phyloP scores from a whole-genome alignment of 768 basidiomycete species.

The Boletus patriciae region DNA sequence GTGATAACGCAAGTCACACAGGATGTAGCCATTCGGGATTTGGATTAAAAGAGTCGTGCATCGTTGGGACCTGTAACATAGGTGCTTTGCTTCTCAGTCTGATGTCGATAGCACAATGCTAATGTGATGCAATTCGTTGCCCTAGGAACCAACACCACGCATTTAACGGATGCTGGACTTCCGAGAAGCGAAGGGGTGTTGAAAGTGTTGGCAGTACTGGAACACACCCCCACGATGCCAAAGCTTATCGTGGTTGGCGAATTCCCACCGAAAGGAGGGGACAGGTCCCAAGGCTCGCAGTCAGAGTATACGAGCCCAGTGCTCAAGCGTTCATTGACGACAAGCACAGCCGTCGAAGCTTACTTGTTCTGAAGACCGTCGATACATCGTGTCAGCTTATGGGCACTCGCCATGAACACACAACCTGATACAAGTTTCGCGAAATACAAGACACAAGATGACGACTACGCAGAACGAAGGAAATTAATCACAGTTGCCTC shows the following conservation, averaged over 20 bases:
- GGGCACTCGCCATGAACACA: too few species aligned
- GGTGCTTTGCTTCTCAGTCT: too few species aligned
- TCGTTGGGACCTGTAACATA: neutral
- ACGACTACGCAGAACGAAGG: neutral
- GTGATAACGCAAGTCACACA: too few species aligned
- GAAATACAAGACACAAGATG: too few species aligned
- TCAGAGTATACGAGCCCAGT: too few species aligned
- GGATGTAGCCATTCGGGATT: too few species aligned
- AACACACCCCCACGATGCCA: constrained; percentile 37
- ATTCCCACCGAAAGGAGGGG: constrained; percentile 43
- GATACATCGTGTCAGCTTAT: too few species aligned
- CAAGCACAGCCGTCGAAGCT: too few species aligned
- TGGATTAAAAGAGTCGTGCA: neutral
- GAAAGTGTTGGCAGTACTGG: constrained; percentile 38
- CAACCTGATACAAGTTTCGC: too few species aligned
- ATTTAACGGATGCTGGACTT: constrained; percentile 32
- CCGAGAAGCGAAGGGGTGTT: constrained; percentile 38
- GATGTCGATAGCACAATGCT: neutral
- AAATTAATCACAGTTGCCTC: neutral
- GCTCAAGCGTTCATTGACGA: too few species aligned
- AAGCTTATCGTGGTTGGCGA: constrained; percentile 36
- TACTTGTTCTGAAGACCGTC: too few species aligned
- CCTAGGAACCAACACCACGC: constrained; percentile 40
- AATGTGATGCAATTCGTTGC: constrained; percentile 28
- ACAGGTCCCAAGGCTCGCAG: constrained; percentile 31